phyloP scores from a whole-genome alignment of 2,329 filamentous ascomycete genomes.

The Penicillium sp. region DNA sequence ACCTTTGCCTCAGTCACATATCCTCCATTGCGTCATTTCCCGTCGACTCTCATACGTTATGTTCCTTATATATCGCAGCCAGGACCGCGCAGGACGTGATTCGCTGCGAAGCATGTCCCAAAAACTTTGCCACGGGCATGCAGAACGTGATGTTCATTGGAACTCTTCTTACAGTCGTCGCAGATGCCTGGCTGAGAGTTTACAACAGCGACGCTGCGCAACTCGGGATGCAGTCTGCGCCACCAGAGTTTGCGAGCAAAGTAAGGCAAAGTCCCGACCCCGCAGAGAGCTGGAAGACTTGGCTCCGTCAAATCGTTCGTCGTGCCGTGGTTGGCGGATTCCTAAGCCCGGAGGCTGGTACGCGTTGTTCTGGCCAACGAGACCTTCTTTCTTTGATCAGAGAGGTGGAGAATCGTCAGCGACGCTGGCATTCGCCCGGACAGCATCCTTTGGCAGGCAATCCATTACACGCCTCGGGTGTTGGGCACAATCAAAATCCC shows the following conservation, averaged over 20 bases:
- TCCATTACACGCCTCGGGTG: conserved; percentile 5
- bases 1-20: conserved; percentile 46
- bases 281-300: conserved; percentile 37
- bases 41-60: conserved; percentile 44
- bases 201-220: conserved; percentile 38
- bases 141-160: conserved; percentile 52
- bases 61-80: conserved; percentile 46
- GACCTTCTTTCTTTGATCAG: conserved; percentile 41
- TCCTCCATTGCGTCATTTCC: conserved; percentile 46
- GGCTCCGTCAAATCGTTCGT: conserved; percentile 42
- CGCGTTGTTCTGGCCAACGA: conserved; percentile 34
- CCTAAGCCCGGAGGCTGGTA: conserved; percentile 24
- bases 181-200: conserved; percentile 47
- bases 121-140: conserved; percentile 42
- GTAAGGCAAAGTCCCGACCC: conserved; percentile 31
- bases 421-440: conserved; percentile 41
- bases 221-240: conserved; percentile 38
- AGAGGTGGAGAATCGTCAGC: conserved; percentile 47
- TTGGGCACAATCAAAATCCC: background rate
- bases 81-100: conserved; percentile 45
- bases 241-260: conserved; percentile 31
- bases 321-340: conserved; percentile 38
- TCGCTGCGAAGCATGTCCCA: conserved; percentile 45
- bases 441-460: conserved; percentile 22
- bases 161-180: conserved; percentile 47